Base-by-base conservation (phyloP, 768 basidiomycete species). In the Tremella fuciformis region DNA sequence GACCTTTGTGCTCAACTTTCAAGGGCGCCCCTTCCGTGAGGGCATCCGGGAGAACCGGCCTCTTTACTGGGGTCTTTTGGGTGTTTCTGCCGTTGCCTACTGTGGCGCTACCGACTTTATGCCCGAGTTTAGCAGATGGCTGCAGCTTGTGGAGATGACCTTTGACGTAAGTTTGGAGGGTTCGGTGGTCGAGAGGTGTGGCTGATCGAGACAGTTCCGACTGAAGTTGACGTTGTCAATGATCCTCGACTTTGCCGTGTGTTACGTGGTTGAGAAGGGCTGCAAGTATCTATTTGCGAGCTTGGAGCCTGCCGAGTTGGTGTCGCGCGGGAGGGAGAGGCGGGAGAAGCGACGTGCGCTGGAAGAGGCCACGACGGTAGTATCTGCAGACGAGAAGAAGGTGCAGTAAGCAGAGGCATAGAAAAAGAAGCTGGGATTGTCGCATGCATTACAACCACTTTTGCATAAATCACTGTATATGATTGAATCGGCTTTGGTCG, bases 1-100 rank as follows among this genome's bases (percentile, higher is more conserved):
- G 7, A 98, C 96, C 0, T 98, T 99, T 71, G 87, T 92, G 2
- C 91, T 98, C 80, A 99, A 99, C 80, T 99, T 93, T 83, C 91
- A 92, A 51, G 96, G 96, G 8, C 88, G 96, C 37, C 96, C 96
- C 0, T 99, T 98, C 86, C 86, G 96, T 34, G 96, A 99, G 78
- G 91, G 91, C 38, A 97, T 99, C 72, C 84, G 89, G 2, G 96
- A 99, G 79, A 99, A 99, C 77, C 80, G 86, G 2, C 88, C 91
- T n/a, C 75, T 99, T 18, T 97, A 84, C 77, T 98, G 86, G 81
- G 96, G 96, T 22, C 84, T 98, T 11, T 80, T 96, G 40, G 90
- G 88, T 9, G 94, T 91, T 25, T 85, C 85, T 54, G 83, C 85
- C 2, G 93, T 99, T 4, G 96, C 96, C 9, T 90, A 97, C 78